Evolutionary conservation across 192 early-diverging fungal genomes (phyloP), one percentile per base, ranked within the genome.

Genomic region (Backusella tuberculispora): DNA sequence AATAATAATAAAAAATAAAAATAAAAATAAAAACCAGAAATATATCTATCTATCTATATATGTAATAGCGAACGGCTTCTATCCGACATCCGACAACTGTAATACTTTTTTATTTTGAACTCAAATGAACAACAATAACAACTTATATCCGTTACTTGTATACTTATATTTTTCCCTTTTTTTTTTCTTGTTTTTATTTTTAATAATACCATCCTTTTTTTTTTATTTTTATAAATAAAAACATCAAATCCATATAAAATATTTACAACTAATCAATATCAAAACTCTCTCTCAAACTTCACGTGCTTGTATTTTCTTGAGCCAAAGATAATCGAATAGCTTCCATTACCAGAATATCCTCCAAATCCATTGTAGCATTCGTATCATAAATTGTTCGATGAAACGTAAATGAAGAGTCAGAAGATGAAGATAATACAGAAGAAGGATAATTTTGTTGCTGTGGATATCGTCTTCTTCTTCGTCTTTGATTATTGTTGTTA

Each of bases 281-380:
- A 34, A 34, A 34, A 2, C 29, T 34, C 29, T 34, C 29, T 34
- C 29, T 2, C 5, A 17, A 19, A 34, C 2, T 34, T 34, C 29
- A 34, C 29, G 29, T 34, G 2, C 2, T 34, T 34, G 29, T 67
- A 17, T n/a, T 43, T 21, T 40, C 21, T 10, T 38, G 12, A 0
- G 24, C 69, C 6, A 75, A 44, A 12, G 74, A 75, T 60, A 75
- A 69, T 66, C 76, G 56, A 66, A 77, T 72, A 1, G 76, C 69
- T 53, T 77, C 76, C 69, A 77, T 71, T 7, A 77, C 70, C 56
- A 72, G 14, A 6, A 77, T 29, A 21, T 77, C 76, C 19, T 77
- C 76, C 43, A 77, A 44, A 43, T 77, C 76, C 47, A 77, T 75
- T 34, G 56, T 44, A 34, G 66, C 46, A 70, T 42, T 21, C 19